Conservation (phyloP, 805 yeast species). For the Cyberlindnera samutprakarnensis region DNA sequence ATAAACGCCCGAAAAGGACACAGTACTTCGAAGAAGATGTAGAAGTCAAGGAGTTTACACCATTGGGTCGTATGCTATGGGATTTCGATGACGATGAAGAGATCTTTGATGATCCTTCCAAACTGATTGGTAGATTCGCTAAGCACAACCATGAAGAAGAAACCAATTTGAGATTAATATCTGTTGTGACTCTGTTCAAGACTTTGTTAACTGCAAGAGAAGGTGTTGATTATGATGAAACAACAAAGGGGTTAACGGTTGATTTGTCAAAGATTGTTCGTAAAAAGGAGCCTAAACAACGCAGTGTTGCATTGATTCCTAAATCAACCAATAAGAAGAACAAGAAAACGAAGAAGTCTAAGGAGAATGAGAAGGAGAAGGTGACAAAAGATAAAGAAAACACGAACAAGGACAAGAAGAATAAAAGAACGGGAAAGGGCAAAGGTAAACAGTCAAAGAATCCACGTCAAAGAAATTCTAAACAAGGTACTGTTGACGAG, state of each 20-base stretch:
- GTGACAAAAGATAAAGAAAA: background rate
- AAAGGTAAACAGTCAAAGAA: conserved; percentile 1
- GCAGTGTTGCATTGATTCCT: background rate
- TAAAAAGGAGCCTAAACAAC: conserved; percentile 1
- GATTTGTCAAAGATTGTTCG: conserved; percentile 7
- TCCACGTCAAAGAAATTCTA: background rate
- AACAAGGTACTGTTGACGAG: background rate
- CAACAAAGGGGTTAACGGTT: conserved; percentile 9
- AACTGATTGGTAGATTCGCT: conserved; percentile 18
- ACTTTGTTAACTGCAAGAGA: conserved; percentile 21
- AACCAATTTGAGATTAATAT: conserved; percentile 24
- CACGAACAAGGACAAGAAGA: conserved; percentile 1
- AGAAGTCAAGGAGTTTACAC: conserved; percentile 48
- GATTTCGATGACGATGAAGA: conserved; percentile 39
- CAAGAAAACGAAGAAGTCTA: conserved; percentile 1
- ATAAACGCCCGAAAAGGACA: conserved; percentile 36
- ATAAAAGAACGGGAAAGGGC: conserved; percentile 2
- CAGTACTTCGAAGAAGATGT: conserved; percentile 63
- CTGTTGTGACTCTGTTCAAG: conserved; percentile 28
- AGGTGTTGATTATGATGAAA: conserved; percentile 23
- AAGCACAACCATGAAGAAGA: conserved; percentile 25
- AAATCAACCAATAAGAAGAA: background rate
- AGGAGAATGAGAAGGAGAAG: conserved; percentile 1
- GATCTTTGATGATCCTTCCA: conserved; percentile 15
- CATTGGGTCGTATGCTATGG: conserved; percentile 44